Conservation (phyloP, 257 asterid genomes). For the Solanum lignicaule region DNA sequence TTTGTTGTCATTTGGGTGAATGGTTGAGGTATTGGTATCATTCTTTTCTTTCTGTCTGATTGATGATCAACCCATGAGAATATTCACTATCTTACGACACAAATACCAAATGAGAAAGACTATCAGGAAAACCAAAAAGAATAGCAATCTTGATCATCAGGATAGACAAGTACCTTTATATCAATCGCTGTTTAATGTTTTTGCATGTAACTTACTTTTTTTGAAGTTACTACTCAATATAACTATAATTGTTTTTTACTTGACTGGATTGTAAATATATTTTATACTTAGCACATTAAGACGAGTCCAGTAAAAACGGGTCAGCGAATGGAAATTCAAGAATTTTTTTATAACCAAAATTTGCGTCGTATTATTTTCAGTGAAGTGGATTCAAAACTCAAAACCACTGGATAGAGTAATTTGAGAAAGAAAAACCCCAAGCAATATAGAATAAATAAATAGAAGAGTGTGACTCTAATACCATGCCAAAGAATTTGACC, state of each 20-base stretch:
- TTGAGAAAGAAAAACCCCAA: background rate
- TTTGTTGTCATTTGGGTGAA: background rate
- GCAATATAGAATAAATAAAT: background rate
- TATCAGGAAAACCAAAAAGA: background rate
- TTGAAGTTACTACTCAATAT: background rate
- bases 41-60: conserved; percentile 30
- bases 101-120: conserved; percentile 1
- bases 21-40: conserved; percentile 27
- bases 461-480: background rate
- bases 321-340: background rate
- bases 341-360: too few relatives aligned
- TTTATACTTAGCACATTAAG: background rate
- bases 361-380: background rate
- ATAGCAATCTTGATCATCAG: background rate
- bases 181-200: background rate
- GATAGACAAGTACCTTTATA: background rate
- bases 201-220: background rate
- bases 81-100: background rate
- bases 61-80: background rate
- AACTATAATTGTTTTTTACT: background rate
- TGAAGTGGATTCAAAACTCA: background rate
- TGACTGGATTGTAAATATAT: background rate
- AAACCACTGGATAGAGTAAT: background rate
- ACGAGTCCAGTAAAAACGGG: background rate
- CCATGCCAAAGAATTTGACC: background rate